A percentile compares a stretch with the other conserved stretches of the same genome.
phyloP scores from a whole-genome alignment of 805 yeast species.

The Cyberlindnera bimundalis region DNA sequence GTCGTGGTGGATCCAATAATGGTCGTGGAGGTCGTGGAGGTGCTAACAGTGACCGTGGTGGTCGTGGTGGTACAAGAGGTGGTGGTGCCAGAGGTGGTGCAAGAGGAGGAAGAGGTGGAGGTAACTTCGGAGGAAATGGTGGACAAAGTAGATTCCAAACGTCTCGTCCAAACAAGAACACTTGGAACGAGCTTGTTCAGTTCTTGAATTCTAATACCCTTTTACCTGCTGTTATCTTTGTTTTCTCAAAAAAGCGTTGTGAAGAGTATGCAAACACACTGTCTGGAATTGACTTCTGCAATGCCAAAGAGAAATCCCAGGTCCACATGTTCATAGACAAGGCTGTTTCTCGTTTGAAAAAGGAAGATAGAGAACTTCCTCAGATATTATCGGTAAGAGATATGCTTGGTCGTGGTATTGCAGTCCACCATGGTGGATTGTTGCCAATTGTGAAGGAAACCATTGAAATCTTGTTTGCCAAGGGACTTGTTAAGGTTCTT shows the following conservation, averaged over 20 bases:
- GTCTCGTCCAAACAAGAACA: conserved; percentile 62
- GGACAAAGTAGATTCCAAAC: conserved; percentile 32
- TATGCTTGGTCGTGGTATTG: conserved; percentile 84
- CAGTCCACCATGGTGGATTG: conserved; percentile 93
- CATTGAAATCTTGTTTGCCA: conserved; percentile 87
- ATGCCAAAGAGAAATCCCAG: conserved; percentile 82
- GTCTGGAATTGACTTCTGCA: conserved; percentile 71
- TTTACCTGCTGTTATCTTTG: conserved; percentile 91
- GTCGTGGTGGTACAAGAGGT: conserved; percentile 29
- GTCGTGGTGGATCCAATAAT: conserved; percentile 41
- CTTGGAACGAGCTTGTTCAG: conserved; percentile 74
- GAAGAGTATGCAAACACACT: conserved; percentile 88
- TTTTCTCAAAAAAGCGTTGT: conserved; percentile 89
- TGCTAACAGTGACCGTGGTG: conserved; percentile 32
- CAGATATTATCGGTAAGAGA: conserved; percentile 84
- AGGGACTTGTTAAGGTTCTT: conserved; percentile 79
- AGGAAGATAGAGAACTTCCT: conserved; percentile 90
- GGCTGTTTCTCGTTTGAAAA: conserved; percentile 81
- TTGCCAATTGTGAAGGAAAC: conserved; percentile 91
- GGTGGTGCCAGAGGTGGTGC: conserved; percentile 35
- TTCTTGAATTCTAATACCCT: conserved; percentile 61
- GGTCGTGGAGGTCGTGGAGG: conserved; percentile 39
- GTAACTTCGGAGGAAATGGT: conserved; percentile 26
- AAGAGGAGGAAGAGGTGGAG: conserved; percentile 29
- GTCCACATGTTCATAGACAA: conserved; percentile 90